Conservation (phyloP, 768 basidiomycete species). For the Chalciporus sphaerocephalus region DNA sequence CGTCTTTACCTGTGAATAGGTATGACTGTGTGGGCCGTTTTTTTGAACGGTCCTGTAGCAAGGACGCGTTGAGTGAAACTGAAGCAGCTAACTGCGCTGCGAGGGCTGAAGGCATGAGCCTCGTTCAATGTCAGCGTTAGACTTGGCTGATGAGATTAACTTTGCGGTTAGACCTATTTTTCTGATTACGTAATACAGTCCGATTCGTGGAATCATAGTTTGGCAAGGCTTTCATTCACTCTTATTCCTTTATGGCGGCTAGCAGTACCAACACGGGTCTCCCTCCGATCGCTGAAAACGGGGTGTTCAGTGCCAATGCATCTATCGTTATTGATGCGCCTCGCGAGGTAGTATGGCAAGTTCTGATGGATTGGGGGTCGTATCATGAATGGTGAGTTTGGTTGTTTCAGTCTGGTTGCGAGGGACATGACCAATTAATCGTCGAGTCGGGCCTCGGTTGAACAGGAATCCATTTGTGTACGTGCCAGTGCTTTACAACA, state of each 20-base stretch:
- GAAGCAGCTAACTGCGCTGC: conserved; percentile 76
- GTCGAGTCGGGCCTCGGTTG: too few relatives aligned
- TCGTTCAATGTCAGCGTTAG: background rate
- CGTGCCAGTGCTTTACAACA: conserved; percentile 15
- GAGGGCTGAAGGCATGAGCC: conserved; percentile 61
- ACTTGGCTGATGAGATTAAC: background rate
- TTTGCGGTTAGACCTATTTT: background rate
- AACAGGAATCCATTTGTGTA: conserved; percentile 70
- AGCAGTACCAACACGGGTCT: conserved; percentile 16
- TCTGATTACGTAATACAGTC: conserved; percentile 6
- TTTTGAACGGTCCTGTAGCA: conserved; percentile 59
- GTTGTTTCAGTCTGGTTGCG: background rate
- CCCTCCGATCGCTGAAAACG: conserved; percentile 38
- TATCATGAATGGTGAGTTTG: conserved; percentile 57
- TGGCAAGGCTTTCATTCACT: too few relatives aligned
- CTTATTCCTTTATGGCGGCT: conserved; percentile 1
- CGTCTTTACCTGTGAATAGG: conserved; percentile 79
- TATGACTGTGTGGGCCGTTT: conserved; percentile 74
- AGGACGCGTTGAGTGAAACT: conserved; percentile 71
- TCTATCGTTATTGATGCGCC: conserved; percentile 59
- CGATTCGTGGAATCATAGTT: too few relatives aligned
- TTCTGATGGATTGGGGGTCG: conserved; percentile 54
- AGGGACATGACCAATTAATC: conserved; percentile 2
- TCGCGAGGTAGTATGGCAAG: conserved; percentile 55
- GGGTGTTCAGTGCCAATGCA: conserved; percentile 46